These are phyloP conservation scores for Gossypioides kirkii DNA, from an alignment of 345 rosid genomes.

Conservation along the genomic window DNA sequence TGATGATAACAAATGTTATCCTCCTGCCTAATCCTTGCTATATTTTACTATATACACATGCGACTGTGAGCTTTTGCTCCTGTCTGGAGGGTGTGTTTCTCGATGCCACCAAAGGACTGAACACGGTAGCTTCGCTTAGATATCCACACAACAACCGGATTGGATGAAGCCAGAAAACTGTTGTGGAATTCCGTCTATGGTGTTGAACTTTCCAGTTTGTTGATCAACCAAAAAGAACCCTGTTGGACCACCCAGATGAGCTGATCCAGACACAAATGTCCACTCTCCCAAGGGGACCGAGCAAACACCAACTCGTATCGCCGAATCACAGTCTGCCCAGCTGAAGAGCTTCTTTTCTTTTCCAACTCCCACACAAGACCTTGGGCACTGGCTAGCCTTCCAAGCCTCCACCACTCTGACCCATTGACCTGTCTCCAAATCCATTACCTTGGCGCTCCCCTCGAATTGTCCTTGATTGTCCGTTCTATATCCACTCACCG, in stretches of 20 bases:
- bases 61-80: background rate
- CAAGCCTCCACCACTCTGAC: conserved; percentile 34
- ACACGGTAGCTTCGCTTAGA: background rate
- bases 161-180: conserved; percentile 26
- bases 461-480: conserved; percentile 50
- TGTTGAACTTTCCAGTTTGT: conserved; percentile 9
- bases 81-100: too few species aligned
- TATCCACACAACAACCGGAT: conserved; percentile 35
- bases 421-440: conserved; percentile 35
- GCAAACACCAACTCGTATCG: conserved; percentile 22
- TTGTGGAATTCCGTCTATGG: background rate
- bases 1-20: background rate
- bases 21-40: too few species aligned
- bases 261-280: conserved; percentile 29
- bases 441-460: conserved; percentile 38
- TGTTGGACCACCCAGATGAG: conserved; percentile 33
- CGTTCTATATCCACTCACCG: conserved; percentile 56
- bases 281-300: conserved; percentile 21
- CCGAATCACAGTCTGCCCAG: conserved; percentile 23
- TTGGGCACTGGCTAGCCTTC: conserved; percentile 35
- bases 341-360: conserved; percentile 20
- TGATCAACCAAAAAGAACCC: conserved; percentile 24
- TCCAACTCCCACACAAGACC: conserved; percentile 24
- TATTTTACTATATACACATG: background rate
- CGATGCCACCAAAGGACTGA: too few species aligned